Base-by-base conservation (phyloP, 2,329 filamentous ascomycete species). In the Fusarium liriodendri region DNA sequence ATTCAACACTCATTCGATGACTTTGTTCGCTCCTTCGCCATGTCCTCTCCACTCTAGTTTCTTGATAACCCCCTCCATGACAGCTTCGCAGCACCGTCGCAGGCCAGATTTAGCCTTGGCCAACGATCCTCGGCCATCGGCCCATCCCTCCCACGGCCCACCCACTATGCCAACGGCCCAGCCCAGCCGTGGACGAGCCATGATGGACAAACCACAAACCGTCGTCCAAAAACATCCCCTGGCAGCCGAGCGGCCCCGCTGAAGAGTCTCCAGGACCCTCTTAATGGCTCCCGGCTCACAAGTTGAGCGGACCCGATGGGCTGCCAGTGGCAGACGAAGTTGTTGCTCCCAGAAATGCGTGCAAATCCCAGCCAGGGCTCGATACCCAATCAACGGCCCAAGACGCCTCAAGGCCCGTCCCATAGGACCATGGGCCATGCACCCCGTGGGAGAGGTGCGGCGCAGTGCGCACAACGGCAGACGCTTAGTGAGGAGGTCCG, bases 401-500 rank as follows among this genome's bases (percentile, higher is more conserved):
- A 77, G 64, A 67, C 60, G 62, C 65, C 64, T 61, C 61, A 35
- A 69, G 57, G 64, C 67, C 63, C 61, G 75, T 80, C 74, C 74
- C 76, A 83, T 80, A 82, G 80, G 81, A 78, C 70, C 62, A 75
- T 66, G 73, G 66, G 67, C 67, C 72, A 80, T 82, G 79, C 81
- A 82, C 75, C 75, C 77, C 71, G 76, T 82, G 82, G 80, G 82
- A 77, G 82, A 81, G 84, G 82, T 79, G 85, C 83, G 84, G 84
- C 84, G 85, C 84, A 85, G 82, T 80, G 73, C 70, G 74, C 73
- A 71, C 64, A 77, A 60, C 67, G 62, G 70, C 62, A 66, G 45
- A 66, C 64, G 37, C 66, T 60, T 70, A 61, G 61, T 66, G 62
- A 37, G 33, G 69, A 62, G 72, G 69, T 74, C 76, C 76, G 72